phyloP scores from a whole-genome alignment of 768 basidiomycete species.

The Boletus insuetus region DNA sequence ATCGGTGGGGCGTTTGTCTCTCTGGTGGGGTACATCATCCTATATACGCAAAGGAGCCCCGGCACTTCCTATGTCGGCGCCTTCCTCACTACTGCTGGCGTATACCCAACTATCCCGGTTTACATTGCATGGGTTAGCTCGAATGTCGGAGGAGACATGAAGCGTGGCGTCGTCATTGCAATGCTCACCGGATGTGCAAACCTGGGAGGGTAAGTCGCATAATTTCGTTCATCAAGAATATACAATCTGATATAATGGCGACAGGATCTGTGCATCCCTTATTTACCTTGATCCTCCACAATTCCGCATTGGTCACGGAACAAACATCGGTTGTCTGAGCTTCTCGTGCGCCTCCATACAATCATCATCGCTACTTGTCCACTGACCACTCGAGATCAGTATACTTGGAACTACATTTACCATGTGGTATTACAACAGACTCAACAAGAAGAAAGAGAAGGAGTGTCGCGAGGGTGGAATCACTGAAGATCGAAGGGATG shows the following conservation, averaged over 20 bases:
- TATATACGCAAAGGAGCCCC: constrained; percentile 34
- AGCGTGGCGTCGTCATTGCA: constrained; percentile 48
- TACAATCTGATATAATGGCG: not conserved
- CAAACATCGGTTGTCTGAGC: constrained; percentile 32
- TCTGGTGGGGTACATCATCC: constrained; percentile 50
- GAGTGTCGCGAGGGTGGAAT: constrained; percentile 44
- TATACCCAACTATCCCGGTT: constrained; percentile 48
- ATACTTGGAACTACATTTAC: constrained; percentile 39
- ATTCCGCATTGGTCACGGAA: constrained; percentile 38
- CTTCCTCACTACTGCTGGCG: constrained; percentile 48
- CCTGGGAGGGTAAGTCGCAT: constrained; percentile 43
- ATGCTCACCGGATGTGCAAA: constrained; percentile 54
- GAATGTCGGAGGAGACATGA: constrained; percentile 54
- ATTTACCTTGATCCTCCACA: constrained; percentile 38
- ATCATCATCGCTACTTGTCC: constrained; percentile 19
- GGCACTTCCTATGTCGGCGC: constrained; percentile 41
- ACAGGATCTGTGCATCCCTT: constrained; percentile 40
- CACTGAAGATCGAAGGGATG: constrained; percentile 34
- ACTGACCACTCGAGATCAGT: constrained; percentile 32
- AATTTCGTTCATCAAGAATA: constrained; percentile 5
- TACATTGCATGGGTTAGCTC: constrained; percentile 53
- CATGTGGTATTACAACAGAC: constrained; percentile 47
- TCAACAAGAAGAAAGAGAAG: constrained; percentile 49
- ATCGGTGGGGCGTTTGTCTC: constrained; percentile 41
- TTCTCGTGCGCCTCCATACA: constrained; percentile 17